phyloP scores from a whole-genome alignment of 768 basidiomycete species.

The Megacollybia marginata region DNA sequence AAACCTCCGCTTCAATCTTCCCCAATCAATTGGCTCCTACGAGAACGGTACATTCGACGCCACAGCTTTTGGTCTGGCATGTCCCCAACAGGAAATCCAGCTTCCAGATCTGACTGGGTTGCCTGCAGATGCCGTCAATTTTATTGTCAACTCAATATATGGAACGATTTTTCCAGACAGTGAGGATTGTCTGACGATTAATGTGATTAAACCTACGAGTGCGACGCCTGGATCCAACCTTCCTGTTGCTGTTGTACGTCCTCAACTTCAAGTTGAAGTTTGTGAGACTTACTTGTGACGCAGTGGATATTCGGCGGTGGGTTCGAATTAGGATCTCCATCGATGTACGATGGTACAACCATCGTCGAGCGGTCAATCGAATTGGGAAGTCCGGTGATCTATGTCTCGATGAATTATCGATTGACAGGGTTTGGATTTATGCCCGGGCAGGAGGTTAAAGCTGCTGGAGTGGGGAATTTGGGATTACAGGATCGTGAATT shows the following conservation, averaged over 20 bases:
- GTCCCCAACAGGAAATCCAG: slow-evolving; percentile 34
- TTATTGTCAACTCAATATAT: neutral
- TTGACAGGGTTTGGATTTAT: slow-evolving; percentile 23
- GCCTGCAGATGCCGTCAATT: slow-evolving; percentile 23
- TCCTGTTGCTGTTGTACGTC: slow-evolving; percentile 46
- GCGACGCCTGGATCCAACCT: slow-evolving; percentile 34
- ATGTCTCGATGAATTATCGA: slow-evolving; percentile 47
- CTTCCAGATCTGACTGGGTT: slow-evolving; percentile 27
- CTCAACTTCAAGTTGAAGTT: neutral
- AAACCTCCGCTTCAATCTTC: slow-evolving; percentile 31
- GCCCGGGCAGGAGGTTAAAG: slow-evolving; percentile 20
- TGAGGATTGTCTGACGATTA: slow-evolving; percentile 42
- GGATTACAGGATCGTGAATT: slow-evolving; percentile 37
- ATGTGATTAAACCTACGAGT: slow-evolving; percentile 38
- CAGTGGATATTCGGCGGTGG: slow-evolving; percentile 51
- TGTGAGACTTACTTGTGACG: neutral
- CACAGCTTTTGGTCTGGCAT: slow-evolving; percentile 32
- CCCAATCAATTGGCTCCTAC: slow-evolving; percentile 27
- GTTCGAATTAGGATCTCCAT: slow-evolving; percentile 33
- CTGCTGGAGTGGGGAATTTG: slow-evolving; percentile 27
- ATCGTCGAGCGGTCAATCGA: slow-evolving; percentile 38
- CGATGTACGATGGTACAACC: slow-evolving; percentile 29
- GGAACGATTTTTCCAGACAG: slow-evolving; percentile 1
- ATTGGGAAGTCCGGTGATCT: slow-evolving; percentile 38
- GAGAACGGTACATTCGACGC: slow-evolving; percentile 30